A percentile compares a stretch with the other conserved stretches of the same genome.
Conservation (phyloP, 2,329 filamentous ascomycete genomes). For the Aspergillus quadrilineatus region DNA sequence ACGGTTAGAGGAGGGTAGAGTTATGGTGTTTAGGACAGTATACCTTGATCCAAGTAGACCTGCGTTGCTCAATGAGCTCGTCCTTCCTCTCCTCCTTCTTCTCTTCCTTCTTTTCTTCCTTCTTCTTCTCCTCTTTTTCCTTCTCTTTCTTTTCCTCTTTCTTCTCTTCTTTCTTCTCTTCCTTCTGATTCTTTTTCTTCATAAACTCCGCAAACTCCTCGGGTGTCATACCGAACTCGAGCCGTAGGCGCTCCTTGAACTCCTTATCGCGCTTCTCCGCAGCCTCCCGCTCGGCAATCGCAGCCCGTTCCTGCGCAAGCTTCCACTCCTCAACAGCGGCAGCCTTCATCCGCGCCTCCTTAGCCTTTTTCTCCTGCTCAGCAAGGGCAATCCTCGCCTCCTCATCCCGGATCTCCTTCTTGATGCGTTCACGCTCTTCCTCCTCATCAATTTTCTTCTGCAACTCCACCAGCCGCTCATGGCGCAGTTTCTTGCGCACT, state of each 20-base stretch:
- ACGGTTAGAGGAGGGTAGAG: background rate
- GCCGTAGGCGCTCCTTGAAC: constrained; percentile 37
- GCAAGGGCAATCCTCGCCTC: constrained; percentile 42
- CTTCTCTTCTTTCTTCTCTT: constrained; percentile 24
- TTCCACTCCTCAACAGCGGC: constrained; percentile 45
- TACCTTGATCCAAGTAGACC: constrained; percentile 47
- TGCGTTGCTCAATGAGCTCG: constrained; percentile 16
- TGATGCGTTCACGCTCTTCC: constrained; percentile 46
- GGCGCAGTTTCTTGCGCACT: constrained; percentile 29
- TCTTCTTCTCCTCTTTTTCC: constrained; percentile 34
- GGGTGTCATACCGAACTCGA: constrained; percentile 42
- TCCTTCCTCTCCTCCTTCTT: constrained; percentile 25
- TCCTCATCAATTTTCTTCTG: constrained; percentile 41
- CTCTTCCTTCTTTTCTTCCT: constrained; percentile 36
- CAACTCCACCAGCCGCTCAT: constrained; percentile 33
- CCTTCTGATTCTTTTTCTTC: constrained; percentile 38
- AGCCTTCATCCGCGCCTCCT: constrained; percentile 37
- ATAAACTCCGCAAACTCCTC: constrained; percentile 45
- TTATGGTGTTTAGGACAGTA: background rate
- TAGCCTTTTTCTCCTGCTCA: constrained; percentile 31
- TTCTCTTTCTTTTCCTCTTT: constrained; percentile 39
- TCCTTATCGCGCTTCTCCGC: constrained; percentile 33
- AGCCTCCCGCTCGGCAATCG: constrained; percentile 33
- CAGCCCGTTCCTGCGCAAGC: constrained; percentile 30
- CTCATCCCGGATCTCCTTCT: constrained; percentile 42